Base-by-base conservation (phyloP, 371 early-diverging fungal species). In the Mortierella sp. region DNA sequence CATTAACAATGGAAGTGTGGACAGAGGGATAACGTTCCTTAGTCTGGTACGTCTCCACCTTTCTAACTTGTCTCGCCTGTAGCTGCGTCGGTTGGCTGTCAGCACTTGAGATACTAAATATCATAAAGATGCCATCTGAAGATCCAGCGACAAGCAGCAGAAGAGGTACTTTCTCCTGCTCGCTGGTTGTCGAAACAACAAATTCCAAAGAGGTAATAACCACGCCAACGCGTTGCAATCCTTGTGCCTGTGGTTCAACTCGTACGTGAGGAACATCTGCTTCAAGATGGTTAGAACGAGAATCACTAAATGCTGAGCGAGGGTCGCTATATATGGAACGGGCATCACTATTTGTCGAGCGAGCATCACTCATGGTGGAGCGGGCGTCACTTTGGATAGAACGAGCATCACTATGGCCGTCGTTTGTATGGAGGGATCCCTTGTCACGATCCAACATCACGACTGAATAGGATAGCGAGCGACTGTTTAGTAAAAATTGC, bases 11-110 rank as follows among this genome's bases (percentile, higher is more conserved):
- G 22, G 78, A 72, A 0, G 73, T 66, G 35, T 78, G 78, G 9
- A 78, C 55, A 15, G 78, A 69, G 0, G 60, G 34, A 26, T 31
- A 57, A 32, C 61, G 55, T 29, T 78, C 78, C 22, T 69, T 78
- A 3, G 73, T 78, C 63, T 78, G 78, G 59, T 69, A 78, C 1
- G 66, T 69, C 61, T 78, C 73, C 17, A 78, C 78, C 45, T 69
- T 72, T 47, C 68, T 54, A 1, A 72, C 58, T 1, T 13, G 42
- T 22, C 78, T 51, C 23, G 28, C 64, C 64, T 9, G 49, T 12
- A 26, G 45, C 42, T 28, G 64, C 15, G 40, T 58, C 23, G 22
- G 17, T 23, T 22, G 22, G 4, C 42, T 13, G n/a, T 51, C 58
- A 0, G 61, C 61, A 17, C 64, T 23, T 0, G 72, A 61, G 47